These are phyloP conservation scores for Beauveria pseudobassiana DNA, from an alignment of 2,329 filamentous ascomycete genomes.

Conservation along the genomic window DNA sequence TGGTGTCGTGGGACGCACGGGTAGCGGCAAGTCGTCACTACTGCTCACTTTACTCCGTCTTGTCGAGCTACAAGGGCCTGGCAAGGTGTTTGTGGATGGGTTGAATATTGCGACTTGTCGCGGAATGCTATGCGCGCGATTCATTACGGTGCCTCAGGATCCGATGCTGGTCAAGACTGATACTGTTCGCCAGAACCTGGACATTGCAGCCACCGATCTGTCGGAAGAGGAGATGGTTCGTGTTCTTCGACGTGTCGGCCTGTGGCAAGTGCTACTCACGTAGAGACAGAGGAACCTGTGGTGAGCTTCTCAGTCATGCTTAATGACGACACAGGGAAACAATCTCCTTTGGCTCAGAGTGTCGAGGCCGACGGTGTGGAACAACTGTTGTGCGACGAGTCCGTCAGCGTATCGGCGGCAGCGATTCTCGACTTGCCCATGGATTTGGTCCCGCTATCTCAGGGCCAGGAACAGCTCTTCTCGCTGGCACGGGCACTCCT, in stretches of 20 bases:
- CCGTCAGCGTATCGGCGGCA: not conserved
- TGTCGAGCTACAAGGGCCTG: conserved; percentile 29
- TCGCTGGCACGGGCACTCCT: not conserved
- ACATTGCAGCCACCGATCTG: conserved; percentile 3
- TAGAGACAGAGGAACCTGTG: not conserved
- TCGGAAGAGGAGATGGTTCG: conserved; percentile 13
- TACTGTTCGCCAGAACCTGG: conserved; percentile 13
- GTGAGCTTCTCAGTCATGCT: not conserved
- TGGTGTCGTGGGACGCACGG: conserved; percentile 42
- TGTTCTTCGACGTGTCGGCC: not conserved
- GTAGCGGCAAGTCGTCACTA: conserved; percentile 42
- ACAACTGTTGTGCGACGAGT: not conserved
- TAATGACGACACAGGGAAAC: not conserved
- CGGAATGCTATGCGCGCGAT: conserved; percentile 33
- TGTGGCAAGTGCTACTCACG: not conserved
- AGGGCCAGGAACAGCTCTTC: conserved; percentile 5
- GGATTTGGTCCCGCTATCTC: conserved; percentile 5
- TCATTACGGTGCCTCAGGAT: conserved; percentile 20
- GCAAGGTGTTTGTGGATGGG: conserved; percentile 34
- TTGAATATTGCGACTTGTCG: conserved; percentile 31
- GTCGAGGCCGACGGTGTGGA: not conserved
- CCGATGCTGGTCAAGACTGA: conserved; percentile 14
- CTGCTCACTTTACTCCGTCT: conserved; percentile 36
- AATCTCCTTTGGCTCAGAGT: not conserved
- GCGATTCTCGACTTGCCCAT: not conserved